Evolutionary conservation across 352 stramenopile genomes (phyloP), one percentile per base, ranked within the genome.

Genomic region (Globisporangium splendens): DNA sequence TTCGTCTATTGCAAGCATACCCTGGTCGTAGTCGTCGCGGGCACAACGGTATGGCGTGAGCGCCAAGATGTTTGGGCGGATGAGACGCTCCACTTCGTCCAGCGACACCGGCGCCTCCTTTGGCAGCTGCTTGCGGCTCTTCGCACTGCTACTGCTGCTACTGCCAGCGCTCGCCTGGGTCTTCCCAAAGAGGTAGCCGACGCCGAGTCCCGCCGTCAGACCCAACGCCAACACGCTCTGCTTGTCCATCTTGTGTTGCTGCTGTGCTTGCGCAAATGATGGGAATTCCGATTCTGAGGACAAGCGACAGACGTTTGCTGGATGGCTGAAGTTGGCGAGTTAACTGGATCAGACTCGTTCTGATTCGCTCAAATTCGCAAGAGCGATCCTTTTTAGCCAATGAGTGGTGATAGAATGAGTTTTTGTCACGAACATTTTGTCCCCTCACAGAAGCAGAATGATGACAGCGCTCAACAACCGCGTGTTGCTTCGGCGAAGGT

Each of bases 21-120:
- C 87, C 69, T 91, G 61, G 61, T 94, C 79, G 74, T 98, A 98
- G 73, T 98, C 95, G 63, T 99, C 97, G 43, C 97, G 89, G 8
- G 97, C 97, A 66, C 97, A 99, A 38, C 96, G 93, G 71, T 99
- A 99, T 4, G 97, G 96, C 51, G 92, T 95, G 46, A 99, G 79
- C 38, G 85, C 73, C 43, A 98, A 70, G 61, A 99, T 98, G 76
- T 99, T 99, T 50, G 90, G 87, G n/a, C 97, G 91, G 49, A 98
- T 97, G 51, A 99, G 82, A 11, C 77, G 65, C 63, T 89, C 80
- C 17, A 94, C 65, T 54, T 93, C 83, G 55, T 93, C 76, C n/a
- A 79, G 54, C 21, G 64, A 48, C 33, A 21, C 15, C 4, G 51
- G 38, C 24, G 59, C 15, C 15, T 50, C 43, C 21, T 52, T 42